Evolutionary conservation across 169 alveolate genomes (phyloP).

Genomic region (Theileria parva): DNA sequence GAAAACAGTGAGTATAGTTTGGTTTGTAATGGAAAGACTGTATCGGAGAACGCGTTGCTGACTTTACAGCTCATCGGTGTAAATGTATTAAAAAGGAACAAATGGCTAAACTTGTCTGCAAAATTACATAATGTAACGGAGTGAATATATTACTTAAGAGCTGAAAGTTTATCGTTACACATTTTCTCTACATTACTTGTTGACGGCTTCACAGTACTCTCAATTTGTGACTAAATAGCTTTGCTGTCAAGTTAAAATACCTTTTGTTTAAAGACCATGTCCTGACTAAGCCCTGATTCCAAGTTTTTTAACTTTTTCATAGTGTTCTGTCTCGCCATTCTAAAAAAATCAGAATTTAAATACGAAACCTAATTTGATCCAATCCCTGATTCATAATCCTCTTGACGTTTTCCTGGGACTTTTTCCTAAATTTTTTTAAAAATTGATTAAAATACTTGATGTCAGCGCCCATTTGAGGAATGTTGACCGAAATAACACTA

Average conservation of each 20-base stretch:
- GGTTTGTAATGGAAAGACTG: background rate
- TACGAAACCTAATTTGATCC: slow-evolving; percentile 16
- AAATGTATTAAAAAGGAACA: slow-evolving; percentile 37
- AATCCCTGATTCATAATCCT: background rate
- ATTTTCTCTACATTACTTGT: slow-evolving; percentile 17
- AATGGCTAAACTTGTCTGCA: slow-evolving; percentile 55
- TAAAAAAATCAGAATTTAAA: slow-evolving; percentile 17
- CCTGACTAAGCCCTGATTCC: slow-evolving; percentile 60
- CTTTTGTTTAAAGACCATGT: slow-evolving; percentile 57
- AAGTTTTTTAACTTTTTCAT: slow-evolving; percentile 38
- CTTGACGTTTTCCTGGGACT: slow-evolving; percentile 16
- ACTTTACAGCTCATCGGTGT: slow-evolving; percentile 37
- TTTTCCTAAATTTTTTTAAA: background rate
- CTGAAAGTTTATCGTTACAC: slow-evolving; percentile 21
- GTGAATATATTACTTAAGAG: background rate
- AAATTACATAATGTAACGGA: background rate
- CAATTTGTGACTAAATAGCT: slow-evolving; percentile 8
- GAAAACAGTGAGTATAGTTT: slow-evolving; percentile 7
- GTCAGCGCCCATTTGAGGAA: slow-evolving; percentile 17
- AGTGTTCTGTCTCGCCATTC: slow-evolving; percentile 38
- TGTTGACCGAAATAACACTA: slow-evolving; percentile 13
- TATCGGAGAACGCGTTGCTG: slow-evolving; percentile 14
- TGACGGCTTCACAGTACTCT: background rate
- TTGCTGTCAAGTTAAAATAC: background rate
- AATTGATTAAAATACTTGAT: slow-evolving; percentile 1